phyloP scores from a whole-genome alignment of 108 stramenopile species.

The Nitzschia sp. region DNA sequence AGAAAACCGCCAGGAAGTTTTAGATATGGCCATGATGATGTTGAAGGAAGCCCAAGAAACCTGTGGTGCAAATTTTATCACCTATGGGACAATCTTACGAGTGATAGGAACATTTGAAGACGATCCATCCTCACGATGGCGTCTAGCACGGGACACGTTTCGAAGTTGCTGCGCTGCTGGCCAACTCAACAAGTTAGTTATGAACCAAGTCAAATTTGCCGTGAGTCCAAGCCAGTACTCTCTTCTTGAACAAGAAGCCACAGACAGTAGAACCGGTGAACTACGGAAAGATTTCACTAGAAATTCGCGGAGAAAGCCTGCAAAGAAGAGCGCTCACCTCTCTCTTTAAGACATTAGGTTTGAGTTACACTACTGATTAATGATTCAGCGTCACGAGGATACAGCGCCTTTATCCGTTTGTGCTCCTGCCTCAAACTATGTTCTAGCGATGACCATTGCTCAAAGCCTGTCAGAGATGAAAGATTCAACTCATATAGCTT shows the following conservation, averaged over 20 bases:
- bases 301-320: conserved; percentile 5
- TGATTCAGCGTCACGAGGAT: conserved; percentile 53
- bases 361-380: neutral
- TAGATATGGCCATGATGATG: conserved; percentile 18
- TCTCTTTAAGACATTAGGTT: neutral
- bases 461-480: conserved; percentile 38
- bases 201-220: conserved; percentile 23
- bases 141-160: conserved; percentile 21
- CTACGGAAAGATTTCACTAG: conserved; percentile 13
- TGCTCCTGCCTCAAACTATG: conserved; percentile 49
- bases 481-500: conserved; percentile 40
- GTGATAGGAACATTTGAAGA: conserved; percentile 21
- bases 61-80: conserved; percentile 27
- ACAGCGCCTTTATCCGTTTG: conserved; percentile 62
- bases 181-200: conserved; percentile 14
- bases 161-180: conserved; percentile 31
- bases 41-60: conserved; percentile 33
- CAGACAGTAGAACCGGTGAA: conserved; percentile 16
- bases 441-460: conserved; percentile 59
- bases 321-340: neutral
- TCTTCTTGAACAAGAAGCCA: conserved; percentile 14
- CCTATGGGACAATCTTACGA: conserved; percentile 26
- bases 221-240: conserved; percentile 21
- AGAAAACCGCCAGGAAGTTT: conserved; percentile 19
- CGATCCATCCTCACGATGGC: conserved; percentile 16